Percentiles rank a stretch among this genome's conserved stretches.
Evolutionary conservation across 2,329 filamentous ascomycete genomes (phyloP).

Genomic region (Aspergillus quadricinctus): DNA sequence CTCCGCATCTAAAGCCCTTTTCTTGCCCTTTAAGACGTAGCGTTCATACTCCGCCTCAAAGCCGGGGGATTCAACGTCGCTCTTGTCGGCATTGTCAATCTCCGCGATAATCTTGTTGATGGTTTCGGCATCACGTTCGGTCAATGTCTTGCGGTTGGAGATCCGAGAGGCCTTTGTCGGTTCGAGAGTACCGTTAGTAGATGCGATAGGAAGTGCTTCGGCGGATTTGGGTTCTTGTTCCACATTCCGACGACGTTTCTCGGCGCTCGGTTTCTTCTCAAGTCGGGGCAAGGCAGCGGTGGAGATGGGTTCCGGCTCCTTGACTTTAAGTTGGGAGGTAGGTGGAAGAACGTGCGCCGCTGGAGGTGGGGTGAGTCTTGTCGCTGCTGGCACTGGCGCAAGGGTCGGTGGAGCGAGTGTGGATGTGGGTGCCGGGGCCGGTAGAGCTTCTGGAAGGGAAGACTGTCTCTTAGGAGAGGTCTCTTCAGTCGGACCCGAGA

Average conservation of each 20-base stretch:
- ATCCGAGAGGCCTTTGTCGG: slow-evolving; percentile 23
- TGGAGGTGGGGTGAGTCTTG: slow-evolving; percentile 18
- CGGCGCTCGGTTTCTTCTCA: slow-evolving; percentile 25
- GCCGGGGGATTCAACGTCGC: slow-evolving; percentile 52
- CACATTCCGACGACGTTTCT: slow-evolving; percentile 23
- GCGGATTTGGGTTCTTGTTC: slow-evolving; percentile 18
- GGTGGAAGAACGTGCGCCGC: slow-evolving; percentile 11
- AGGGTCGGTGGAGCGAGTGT: slow-evolving; percentile 12
- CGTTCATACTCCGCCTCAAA: slow-evolving; percentile 51
- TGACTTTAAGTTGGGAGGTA: slow-evolving; percentile 15
- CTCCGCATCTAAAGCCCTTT: slow-evolving; percentile 65
- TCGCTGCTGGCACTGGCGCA: slow-evolving; percentile 3
- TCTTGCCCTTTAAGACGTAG: slow-evolving; percentile 54
- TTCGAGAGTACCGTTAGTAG: slow-evolving; percentile 22
- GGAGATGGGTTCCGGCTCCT: slow-evolving; percentile 23
- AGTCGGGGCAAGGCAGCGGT: slow-evolving; percentile 24
- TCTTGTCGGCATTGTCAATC: slow-evolving; percentile 54
- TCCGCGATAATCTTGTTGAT: slow-evolving; percentile 63
- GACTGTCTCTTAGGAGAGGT: slow-evolving; percentile 45
- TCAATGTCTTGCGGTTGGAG: slow-evolving; percentile 52
- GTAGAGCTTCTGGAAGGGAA: slow-evolving; percentile 34
- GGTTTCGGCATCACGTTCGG: slow-evolving; percentile 61
- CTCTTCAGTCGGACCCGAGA: slow-evolving; percentile 71
- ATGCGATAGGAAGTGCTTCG: slow-evolving; percentile 14
- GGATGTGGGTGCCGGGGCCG: neutral